Conservation (phyloP, 257 asterid species). For the Rauvolfia tetraphylla region DNA sequence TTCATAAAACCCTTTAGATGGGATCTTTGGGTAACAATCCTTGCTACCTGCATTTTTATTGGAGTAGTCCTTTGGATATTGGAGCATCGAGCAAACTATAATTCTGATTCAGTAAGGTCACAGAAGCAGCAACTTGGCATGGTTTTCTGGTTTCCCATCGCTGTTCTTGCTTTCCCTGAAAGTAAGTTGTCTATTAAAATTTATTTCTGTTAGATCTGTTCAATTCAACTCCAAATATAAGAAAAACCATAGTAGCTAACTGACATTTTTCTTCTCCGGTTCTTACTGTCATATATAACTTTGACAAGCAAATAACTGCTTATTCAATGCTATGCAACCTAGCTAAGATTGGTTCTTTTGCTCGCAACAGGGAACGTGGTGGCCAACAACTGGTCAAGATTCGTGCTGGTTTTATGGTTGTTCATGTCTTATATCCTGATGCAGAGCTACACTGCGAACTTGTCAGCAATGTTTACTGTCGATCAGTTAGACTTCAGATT, state of each 20-base stretch:
- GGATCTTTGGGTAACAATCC: constrained; percentile 49
- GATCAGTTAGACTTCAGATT: constrained; percentile 37
- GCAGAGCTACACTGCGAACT: constrained; percentile 62
- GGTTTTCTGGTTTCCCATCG: constrained; percentile 42
- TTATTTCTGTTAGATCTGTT: too few relatives aligned
- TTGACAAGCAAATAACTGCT: too few relatives aligned
- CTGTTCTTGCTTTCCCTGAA: constrained; percentile 57
- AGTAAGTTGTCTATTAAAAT: constrained; percentile 27
- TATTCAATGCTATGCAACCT: background rate
- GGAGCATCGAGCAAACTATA: constrained; percentile 22
- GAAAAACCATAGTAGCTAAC: background rate
- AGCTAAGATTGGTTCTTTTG: background rate
- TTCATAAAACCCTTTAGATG: constrained; percentile 40
- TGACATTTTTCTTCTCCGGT: too few relatives aligned
- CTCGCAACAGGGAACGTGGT: constrained; percentile 43
- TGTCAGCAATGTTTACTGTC: constrained; percentile 48
- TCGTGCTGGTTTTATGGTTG: constrained; percentile 46
- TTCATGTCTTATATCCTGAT: constrained; percentile 48
- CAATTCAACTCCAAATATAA: background rate
- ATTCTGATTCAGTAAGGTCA: constrained; percentile 20
- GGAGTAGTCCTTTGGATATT: constrained; percentile 32
- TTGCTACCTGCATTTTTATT: constrained; percentile 23
- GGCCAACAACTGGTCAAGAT: constrained; percentile 46
- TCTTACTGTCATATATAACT: background rate
- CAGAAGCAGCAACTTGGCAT: constrained; percentile 19